Conservation (phyloP, 768 basidiomycete genomes). For the Russula sp. region DNA sequence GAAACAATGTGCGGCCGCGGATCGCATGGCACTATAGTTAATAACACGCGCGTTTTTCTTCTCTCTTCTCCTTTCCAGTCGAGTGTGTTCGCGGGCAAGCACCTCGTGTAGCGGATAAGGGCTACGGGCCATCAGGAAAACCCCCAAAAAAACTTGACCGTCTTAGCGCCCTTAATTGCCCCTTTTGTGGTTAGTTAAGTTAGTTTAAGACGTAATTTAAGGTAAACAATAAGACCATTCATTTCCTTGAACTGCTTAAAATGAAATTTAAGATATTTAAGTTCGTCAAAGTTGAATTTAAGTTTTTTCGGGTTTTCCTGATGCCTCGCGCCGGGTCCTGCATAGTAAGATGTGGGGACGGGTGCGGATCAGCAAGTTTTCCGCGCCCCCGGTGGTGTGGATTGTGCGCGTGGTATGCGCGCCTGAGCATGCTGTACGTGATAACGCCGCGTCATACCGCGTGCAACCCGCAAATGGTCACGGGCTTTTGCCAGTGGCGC, state of each 20-base stretch:
- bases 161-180: no score
- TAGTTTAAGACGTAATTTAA: no score
- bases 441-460: constrained; percentile 7
- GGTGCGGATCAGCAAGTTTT: neutral
- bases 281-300: no score
- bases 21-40: constrained; percentile 2
- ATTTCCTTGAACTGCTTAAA: no score
- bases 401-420: neutral
- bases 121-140: no score
- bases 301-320: no score
- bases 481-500: constrained; percentile 14
- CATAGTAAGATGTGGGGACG: neutral
- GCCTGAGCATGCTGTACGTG: constrained; percentile 17
- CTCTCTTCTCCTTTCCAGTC: neutral
- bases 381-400: no score
- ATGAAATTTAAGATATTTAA: no score
- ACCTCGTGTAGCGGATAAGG: neutral
- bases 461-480: constrained; percentile 10
- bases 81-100: neutral
- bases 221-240: no score
- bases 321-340: no score
- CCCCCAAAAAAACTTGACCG: no score
- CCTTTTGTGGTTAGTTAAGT: no score
- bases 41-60: neutral
- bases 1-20: constrained; percentile 4